Evolutionary conservation across 2,329 filamentous ascomycete genomes (phyloP).

Genomic region (Beauveria australis): DNA sequence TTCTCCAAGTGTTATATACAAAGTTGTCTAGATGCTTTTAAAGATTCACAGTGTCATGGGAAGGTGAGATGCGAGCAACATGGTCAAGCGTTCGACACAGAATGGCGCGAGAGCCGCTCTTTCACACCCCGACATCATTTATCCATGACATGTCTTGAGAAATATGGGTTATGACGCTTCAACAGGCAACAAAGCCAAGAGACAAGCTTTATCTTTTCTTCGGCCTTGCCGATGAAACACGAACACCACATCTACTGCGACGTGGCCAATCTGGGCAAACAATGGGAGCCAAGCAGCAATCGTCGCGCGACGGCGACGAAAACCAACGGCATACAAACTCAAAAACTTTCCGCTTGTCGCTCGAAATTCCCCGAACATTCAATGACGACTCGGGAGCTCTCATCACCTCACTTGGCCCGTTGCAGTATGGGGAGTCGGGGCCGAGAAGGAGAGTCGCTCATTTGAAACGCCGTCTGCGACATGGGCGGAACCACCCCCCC

Average conservation of each 20-base stretch:
- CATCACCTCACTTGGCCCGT: neutral
- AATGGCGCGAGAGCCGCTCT: neutral
- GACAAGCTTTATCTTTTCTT: neutral
- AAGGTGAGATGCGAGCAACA: neutral
- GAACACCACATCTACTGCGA: neutral
- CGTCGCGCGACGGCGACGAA: neutral
- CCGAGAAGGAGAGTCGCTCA: neutral
- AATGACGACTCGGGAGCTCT: neutral
- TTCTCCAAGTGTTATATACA: neutral
- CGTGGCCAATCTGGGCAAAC: neutral
- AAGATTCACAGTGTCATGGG: neutral
- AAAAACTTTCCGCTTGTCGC: too few species aligned
- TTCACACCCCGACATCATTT: neutral
- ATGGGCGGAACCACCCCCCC: too few species aligned
- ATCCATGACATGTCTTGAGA: neutral
- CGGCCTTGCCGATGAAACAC: neutral
- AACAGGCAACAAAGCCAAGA: neutral
- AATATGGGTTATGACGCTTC: neutral
- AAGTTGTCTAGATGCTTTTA: neutral
- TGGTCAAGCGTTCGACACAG: too few species aligned
- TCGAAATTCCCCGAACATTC: too few species aligned
- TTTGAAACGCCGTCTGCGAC: constrained; percentile 8
- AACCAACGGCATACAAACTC: too few species aligned
- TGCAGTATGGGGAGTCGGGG: neutral
- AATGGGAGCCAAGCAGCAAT: neutral